Conservation (phyloP, 805 yeast genomes). For the Zygoascus flipseniorum region DNA sequence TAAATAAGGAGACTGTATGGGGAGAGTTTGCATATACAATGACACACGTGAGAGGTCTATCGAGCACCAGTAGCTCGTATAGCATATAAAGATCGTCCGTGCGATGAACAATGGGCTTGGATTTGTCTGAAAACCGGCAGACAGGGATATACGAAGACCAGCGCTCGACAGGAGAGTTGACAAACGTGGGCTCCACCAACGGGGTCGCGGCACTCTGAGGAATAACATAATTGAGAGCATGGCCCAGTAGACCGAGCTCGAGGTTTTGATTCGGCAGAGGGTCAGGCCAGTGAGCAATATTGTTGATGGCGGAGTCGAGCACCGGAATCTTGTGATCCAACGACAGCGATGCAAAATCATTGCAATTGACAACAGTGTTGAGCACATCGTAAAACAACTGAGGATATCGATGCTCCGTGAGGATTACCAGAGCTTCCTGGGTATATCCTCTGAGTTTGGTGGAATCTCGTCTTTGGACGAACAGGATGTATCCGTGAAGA, state of each 20-base stretch:
- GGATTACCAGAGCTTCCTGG: conserved; percentile 21
- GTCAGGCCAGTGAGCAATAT: conserved; percentile 21
- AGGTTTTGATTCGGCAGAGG: conserved; percentile 6
- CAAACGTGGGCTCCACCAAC: conserved; percentile 1
- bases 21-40: not conserved
- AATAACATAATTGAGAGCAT: conserved; percentile 4
- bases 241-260: conserved; percentile 17
- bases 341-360: conserved; percentile 4
- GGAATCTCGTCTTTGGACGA: conserved; percentile 13
- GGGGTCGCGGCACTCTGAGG: conserved; percentile 8
- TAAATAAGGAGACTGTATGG: not conserved
- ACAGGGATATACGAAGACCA: conserved; percentile 10
- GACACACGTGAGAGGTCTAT: conserved; percentile 10
- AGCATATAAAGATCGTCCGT: conserved; percentile 16
- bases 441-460: conserved; percentile 17
- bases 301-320: conserved; percentile 18
- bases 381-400: conserved; percentile 17
- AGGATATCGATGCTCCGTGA: conserved; percentile 15
- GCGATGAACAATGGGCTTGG: not conserved
- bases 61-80: conserved; percentile 15
- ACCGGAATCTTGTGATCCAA: conserved; percentile 17
- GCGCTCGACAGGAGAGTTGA: conserved; percentile 10
- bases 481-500: conserved; percentile 17
- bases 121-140: not conserved
- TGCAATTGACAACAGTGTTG: conserved; percentile 6